phyloP scores from a whole-genome alignment of 257 asterid species.

The Schizonepeta tenuifolia region DNA sequence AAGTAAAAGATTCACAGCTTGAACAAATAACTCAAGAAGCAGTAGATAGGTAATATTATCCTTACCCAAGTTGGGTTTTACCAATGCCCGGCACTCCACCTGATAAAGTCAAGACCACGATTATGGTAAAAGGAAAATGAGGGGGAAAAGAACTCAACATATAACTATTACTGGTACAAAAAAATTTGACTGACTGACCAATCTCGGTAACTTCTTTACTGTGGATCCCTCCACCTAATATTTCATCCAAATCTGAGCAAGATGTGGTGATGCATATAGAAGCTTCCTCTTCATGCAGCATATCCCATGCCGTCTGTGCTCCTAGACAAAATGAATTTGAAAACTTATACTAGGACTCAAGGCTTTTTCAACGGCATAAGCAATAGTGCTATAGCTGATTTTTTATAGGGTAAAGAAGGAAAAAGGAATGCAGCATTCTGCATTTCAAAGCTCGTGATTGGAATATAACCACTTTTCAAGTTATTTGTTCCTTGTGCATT shows the following conservation, averaged over 20 bases:
- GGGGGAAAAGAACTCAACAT: not conserved
- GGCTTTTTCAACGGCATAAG: slow-evolving; percentile 14
- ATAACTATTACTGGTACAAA: slow-evolving; percentile 8
- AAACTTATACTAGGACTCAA: not conserved
- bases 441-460: not conserved
- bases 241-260: slow-evolving; percentile 78
- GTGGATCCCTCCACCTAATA: slow-evolving; percentile 90
- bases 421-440: not conserved
- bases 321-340: slow-evolving; percentile 44
- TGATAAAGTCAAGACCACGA: slow-evolving; percentile 39
- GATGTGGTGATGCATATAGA: slow-evolving; percentile 73
- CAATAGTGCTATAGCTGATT: slow-evolving; percentile 8
- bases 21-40: slow-evolving; percentile 27
- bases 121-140: slow-evolving; percentile 19
- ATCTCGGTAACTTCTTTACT: slow-evolving; percentile 95
- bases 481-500: no score
- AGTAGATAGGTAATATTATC: slow-evolving; percentile 10
- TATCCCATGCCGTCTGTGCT: slow-evolving; percentile 97
- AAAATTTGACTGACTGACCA: slow-evolving; percentile 50
- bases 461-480: not conserved
- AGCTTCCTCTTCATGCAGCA: slow-evolving; percentile 81
- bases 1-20: slow-evolving; percentile 23
- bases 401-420: not conserved
- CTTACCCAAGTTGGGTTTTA: slow-evolving; percentile 96
- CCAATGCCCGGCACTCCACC: slow-evolving; percentile 99